phyloP scores from a whole-genome alignment of 2,329 filamentous ascomycete genomes.

The Clarireedia hainanense region DNA sequence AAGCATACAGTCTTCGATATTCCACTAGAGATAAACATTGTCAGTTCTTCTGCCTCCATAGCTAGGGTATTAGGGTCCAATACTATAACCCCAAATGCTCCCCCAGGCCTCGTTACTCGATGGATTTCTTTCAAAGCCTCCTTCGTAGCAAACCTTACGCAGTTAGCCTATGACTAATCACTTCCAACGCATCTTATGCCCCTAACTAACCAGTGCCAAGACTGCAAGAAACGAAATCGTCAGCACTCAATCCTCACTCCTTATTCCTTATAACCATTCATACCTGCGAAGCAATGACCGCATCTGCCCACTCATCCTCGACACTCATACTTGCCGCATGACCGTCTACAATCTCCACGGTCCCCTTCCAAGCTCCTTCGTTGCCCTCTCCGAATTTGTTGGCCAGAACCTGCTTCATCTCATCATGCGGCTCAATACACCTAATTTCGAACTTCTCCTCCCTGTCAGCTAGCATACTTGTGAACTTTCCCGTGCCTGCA shows the following conservation, averaged over 20 bases:
- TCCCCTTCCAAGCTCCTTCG: constrained; percentile 44
- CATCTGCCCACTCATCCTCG: constrained; percentile 53
- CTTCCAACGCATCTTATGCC: neutral
- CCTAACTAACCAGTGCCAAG: constrained; percentile 37
- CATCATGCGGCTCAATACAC: constrained; percentile 55
- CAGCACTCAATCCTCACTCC: constrained; percentile 3
- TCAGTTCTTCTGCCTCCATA: neutral
- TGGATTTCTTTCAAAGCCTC: constrained; percentile 58
- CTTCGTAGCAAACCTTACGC: constrained; percentile 53
- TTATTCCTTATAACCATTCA: constrained; percentile 4
- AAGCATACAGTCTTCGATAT: constrained; percentile 59
- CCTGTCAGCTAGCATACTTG: constrained; percentile 50
- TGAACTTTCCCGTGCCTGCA: constrained; percentile 65
- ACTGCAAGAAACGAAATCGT: constrained; percentile 27
- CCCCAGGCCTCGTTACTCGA: constrained; percentile 53
- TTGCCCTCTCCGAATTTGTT: constrained; percentile 44
- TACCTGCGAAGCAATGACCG: constrained; percentile 61
- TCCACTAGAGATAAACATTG: constrained; percentile 41
- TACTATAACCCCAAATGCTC: constrained; percentile 52
- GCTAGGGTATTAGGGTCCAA: neutral
- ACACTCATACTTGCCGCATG: constrained; percentile 49
- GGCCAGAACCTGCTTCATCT: constrained; percentile 56
- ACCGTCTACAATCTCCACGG: constrained; percentile 43
- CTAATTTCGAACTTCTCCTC: constrained; percentile 52
- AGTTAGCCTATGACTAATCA: neutral